Evolutionary conservation across 2,329 filamentous ascomycete species (phyloP).

Genomic region (Chalara sp.): DNA sequence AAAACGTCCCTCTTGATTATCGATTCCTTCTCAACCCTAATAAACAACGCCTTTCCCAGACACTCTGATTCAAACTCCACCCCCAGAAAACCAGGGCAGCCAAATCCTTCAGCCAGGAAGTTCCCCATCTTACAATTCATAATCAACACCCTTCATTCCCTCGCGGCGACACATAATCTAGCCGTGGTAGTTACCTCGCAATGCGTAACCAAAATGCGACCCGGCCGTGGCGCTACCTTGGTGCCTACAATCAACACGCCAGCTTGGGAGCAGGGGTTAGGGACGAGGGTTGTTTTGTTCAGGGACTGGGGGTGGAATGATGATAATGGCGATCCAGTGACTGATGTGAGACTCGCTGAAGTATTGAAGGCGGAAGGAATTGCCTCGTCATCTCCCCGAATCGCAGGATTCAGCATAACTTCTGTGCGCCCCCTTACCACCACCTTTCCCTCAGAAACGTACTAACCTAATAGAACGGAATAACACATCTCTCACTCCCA

Average conservation of each 20-base stretch:
- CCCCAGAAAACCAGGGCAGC: conserved; percentile 14
- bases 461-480: no score
- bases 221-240: conserved; percentile 59
- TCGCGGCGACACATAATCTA: conserved; percentile 66
- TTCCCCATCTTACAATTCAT: conserved; percentile 46
- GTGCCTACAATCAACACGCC: conserved; percentile 67
- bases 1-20: conserved; percentile 66
- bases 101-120: conserved; percentile 30
- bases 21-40: conserved; percentile 69
- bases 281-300: conserved; percentile 69
- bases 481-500: no score
- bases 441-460: conserved; percentile 47
- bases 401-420: background rate
- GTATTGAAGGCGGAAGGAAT: conserved; percentile 57
- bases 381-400: conserved; percentile 3
- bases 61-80: conserved; percentile 31
- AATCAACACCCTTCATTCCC: conserved; percentile 63
- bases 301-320: conserved; percentile 61
- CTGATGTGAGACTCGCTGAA: conserved; percentile 54
- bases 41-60: conserved; percentile 72
- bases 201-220: conserved; percentile 73
- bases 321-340: conserved; percentile 35
- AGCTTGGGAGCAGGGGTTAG: conserved; percentile 75
- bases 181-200: conserved; percentile 73
- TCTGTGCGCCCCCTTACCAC: background rate